Evolutionary conservation across 371 early-diverging fungal species (phyloP).

Genomic region (Blakeslea trispora): DNA sequence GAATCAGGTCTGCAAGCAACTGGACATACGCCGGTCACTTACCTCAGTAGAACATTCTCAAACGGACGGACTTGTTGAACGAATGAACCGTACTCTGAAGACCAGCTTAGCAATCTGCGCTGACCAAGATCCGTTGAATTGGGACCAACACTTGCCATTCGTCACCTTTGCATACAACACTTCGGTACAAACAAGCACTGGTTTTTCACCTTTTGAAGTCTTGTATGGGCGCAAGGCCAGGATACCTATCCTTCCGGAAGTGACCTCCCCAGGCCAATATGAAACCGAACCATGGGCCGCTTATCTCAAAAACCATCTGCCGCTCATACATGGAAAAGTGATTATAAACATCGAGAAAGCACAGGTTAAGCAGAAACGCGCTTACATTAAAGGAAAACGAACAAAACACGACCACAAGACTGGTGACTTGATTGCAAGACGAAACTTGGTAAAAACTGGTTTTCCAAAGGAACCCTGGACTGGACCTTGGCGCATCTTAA

Average conservation of each 20-base stretch:
- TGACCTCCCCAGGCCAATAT: too few species aligned
- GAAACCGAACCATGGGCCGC: conserved; percentile 19
- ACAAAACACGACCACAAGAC: neutral
- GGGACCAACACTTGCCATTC: conserved; percentile 24
- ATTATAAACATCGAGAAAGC: conserved; percentile 18
- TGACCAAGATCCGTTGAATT: conserved; percentile 2
- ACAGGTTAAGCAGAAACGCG: conserved; percentile 6
- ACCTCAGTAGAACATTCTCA: conserved; percentile 28
- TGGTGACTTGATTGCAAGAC: conserved; percentile 2
- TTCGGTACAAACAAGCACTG: conserved; percentile 10
- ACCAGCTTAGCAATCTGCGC: conserved; percentile 5
- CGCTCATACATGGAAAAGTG: conserved; percentile 8
- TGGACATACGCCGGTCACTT: conserved; percentile 7
- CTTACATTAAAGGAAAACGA: neutral
- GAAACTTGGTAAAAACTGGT: neutral
- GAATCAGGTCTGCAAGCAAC: conserved; percentile 2
- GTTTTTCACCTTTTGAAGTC: conserved; percentile 16
- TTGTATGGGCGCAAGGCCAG: conserved; percentile 16
- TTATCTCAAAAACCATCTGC: conserved; percentile 18
- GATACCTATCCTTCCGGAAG: neutral
- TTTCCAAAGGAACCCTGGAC: conserved; percentile 9
- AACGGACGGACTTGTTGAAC: conserved; percentile 20
- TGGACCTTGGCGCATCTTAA: conserved; percentile 1
- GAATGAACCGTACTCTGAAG: conserved; percentile 22
- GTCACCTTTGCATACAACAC: conserved; percentile 24